A percentile compares a stretch with the other conserved stretches of the same genome.
Evolutionary conservation across 2,329 filamentous ascomycete genomes (phyloP).

Genomic region (Elsinoe batatas): DNA sequence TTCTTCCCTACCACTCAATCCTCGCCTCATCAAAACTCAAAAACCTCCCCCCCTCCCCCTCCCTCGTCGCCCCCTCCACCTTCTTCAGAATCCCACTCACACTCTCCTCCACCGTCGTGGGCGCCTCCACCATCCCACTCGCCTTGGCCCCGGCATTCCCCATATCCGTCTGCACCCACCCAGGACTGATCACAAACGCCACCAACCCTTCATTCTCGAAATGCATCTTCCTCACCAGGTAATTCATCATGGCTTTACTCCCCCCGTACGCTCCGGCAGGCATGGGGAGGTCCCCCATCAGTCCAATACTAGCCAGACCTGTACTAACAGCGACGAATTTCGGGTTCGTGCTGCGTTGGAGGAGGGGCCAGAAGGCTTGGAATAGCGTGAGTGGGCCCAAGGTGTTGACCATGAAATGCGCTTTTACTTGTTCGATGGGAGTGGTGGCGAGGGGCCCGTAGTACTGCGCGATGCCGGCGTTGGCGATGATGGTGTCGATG

Average conservation of each 20-base stretch:
- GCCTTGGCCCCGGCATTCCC: not conserved
- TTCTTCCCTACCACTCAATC: no score
- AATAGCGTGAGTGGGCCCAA: constrained; percentile 35
- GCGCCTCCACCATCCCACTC: not conserved
- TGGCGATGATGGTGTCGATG: constrained; percentile 20
- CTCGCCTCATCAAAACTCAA: no score
- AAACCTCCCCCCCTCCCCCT: not conserved
- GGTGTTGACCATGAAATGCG: constrained; percentile 23
- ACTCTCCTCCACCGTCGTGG: not conserved
- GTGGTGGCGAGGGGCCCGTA: constrained; percentile 19
- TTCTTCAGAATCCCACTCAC: not conserved
- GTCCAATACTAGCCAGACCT: not conserved
- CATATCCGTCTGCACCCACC: constrained; percentile 14
- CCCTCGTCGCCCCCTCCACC: not conserved
- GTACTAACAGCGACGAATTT: constrained; percentile 28
- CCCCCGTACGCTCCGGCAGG: constrained; percentile 35
- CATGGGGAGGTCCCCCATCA: constrained; percentile 19
- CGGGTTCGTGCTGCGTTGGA: constrained; percentile 24
- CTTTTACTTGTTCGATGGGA: constrained; percentile 18
- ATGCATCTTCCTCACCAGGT: constrained; percentile 29
- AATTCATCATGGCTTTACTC: constrained; percentile 35
- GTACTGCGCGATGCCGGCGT: constrained; percentile 16
- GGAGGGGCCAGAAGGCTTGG: constrained; percentile 35
- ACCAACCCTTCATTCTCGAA: constrained; percentile 25
- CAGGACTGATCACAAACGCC: constrained; percentile 25